phyloP scores from a whole-genome alignment of 1,139 yeast species.

The Zygotorulaspora mrakii region DNA sequence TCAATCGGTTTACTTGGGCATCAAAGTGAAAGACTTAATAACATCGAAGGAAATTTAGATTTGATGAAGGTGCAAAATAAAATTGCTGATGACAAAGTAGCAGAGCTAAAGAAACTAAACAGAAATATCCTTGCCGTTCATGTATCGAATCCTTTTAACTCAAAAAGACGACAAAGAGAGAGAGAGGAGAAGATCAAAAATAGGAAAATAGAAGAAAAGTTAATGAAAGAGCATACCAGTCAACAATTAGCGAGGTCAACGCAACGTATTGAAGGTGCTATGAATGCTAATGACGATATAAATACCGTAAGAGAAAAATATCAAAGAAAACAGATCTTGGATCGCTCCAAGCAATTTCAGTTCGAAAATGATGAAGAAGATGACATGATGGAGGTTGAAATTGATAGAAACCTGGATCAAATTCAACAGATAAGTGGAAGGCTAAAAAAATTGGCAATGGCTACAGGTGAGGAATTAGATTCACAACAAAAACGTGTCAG shows the following conservation, averaged over 20 bases:
- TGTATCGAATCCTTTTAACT: constrained; percentile 80
- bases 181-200: constrained; percentile 68
- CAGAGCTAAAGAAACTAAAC: constrained; percentile 73
- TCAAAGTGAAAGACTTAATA: constrained; percentile 80
- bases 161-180: constrained; percentile 69
- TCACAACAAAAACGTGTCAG: constrained; percentile 51
- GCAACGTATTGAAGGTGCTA: constrained; percentile 46
- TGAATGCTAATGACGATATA: constrained; percentile 34
- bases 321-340: constrained; percentile 38
- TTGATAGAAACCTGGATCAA: constrained; percentile 52
- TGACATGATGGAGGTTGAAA: constrained; percentile 56
- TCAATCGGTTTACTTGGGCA: constrained; percentile 90
- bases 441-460: constrained; percentile 48
- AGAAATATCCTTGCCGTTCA: constrained; percentile 82
- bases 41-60: constrained; percentile 72
- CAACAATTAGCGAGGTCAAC: constrained; percentile 45
- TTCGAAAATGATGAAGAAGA: constrained; percentile 61
- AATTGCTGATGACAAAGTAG: constrained; percentile 79
- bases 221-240: constrained; percentile 43
- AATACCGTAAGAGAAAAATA: constrained; percentile 37
- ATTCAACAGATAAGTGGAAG: constrained; percentile 47
- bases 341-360: constrained; percentile 45
- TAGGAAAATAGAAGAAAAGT: constrained; percentile 61
- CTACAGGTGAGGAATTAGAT: constrained; percentile 53
- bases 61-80: constrained; percentile 78